These are phyloP conservation scores for Taiozyma sp. DNA, from an alignment of 1,139 yeast species.

Conservation along the genomic window DNA sequence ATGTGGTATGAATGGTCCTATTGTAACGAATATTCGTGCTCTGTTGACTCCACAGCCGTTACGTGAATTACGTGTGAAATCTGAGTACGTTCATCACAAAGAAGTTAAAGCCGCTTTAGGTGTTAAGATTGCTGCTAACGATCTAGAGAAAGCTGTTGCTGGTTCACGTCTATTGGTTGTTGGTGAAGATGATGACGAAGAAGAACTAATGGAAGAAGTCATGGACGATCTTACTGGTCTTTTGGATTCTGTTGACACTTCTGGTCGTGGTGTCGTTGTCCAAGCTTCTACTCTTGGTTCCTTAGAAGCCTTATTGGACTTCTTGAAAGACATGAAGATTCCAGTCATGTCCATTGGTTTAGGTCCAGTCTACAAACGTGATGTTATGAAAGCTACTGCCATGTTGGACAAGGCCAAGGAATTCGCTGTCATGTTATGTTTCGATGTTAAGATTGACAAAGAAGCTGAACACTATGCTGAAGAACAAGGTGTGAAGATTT, in stretches of 20 bases:
- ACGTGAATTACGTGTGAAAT: slow-evolving; percentile 91
- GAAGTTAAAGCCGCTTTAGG: slow-evolving; percentile 99
- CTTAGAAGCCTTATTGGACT: slow-evolving; percentile 91
- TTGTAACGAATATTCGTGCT: slow-evolving; percentile 96
- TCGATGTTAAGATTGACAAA: slow-evolving; percentile 94
- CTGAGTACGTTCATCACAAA: slow-evolving; percentile 92
- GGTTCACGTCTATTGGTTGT: slow-evolving; percentile 95
- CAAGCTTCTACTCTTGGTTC: slow-evolving; percentile 99
- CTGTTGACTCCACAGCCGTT: slow-evolving; percentile 96
- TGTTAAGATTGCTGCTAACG: slow-evolving; percentile 97
- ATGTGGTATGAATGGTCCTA: slow-evolving; percentile 98
- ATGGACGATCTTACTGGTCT: slow-evolving; percentile 98
- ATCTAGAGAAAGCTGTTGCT: slow-evolving; percentile 97
- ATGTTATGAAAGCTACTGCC: slow-evolving; percentile 94
- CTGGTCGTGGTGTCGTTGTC: slow-evolving; percentile 96
- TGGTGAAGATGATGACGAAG: slow-evolving; percentile 97
- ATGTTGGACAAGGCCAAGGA: slow-evolving; percentile 98
- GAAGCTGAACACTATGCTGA: slow-evolving; percentile 98
- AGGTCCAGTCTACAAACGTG: slow-evolving; percentile 97
- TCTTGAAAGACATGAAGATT: slow-evolving; percentile 96
- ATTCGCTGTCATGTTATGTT: slow-evolving; percentile 94
- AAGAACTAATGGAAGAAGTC: slow-evolving; percentile 94
- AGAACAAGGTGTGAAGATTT: slow-evolving; percentile 86
- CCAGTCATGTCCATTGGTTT: slow-evolving; percentile 98
- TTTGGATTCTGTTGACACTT: slow-evolving; percentile 88